Conservation (phyloP, 1,139 yeast genomes). For the Yamadazyma atmosphaerica region DNA sequence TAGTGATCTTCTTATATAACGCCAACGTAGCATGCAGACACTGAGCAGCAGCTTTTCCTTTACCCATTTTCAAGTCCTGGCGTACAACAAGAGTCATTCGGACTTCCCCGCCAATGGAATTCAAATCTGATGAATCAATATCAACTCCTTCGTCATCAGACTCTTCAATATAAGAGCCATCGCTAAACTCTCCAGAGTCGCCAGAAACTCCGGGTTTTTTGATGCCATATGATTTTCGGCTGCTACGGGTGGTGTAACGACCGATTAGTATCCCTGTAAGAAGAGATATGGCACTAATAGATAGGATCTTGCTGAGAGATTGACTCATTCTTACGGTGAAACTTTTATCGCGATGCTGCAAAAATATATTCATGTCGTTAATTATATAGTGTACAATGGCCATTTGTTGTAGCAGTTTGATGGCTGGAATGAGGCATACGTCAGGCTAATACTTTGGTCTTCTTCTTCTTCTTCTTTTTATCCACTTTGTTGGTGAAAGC, state of each 20-base stretch:
- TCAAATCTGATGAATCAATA: slow-evolving; percentile 57
- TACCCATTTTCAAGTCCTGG: slow-evolving; percentile 87
- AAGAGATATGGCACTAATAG: slow-evolving; percentile 26
- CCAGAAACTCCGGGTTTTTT: background rate
- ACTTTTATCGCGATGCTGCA: background rate
- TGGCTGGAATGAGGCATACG: background rate
- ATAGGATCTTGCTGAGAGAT: background rate
- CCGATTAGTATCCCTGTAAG: slow-evolving; percentile 26
- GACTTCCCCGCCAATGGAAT: slow-evolving; percentile 73
- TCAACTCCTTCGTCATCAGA: slow-evolving; percentile 41
- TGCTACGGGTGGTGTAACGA: no score
- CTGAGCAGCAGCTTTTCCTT: slow-evolving; percentile 97
- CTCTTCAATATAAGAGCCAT: slow-evolving; percentile 9
- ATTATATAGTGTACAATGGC: no score
- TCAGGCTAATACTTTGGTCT: slow-evolving; percentile 34
- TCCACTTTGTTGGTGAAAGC: slow-evolving; percentile 45
- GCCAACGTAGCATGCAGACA: slow-evolving; percentile 98
- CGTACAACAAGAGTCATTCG: slow-evolving; percentile 88
- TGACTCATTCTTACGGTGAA: slow-evolving; percentile 14
- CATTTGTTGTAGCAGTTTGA: background rate
- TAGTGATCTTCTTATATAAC: slow-evolving; percentile 70
- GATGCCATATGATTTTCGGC: no score
- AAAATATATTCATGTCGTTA: background rate
- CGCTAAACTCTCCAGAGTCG: no score
- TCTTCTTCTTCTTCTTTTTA: slow-evolving; percentile 43